Evolutionary conservation across 176 grass and related monocot genomes (phyloP).

Genomic region (Triticum dicoccoides): DNA sequence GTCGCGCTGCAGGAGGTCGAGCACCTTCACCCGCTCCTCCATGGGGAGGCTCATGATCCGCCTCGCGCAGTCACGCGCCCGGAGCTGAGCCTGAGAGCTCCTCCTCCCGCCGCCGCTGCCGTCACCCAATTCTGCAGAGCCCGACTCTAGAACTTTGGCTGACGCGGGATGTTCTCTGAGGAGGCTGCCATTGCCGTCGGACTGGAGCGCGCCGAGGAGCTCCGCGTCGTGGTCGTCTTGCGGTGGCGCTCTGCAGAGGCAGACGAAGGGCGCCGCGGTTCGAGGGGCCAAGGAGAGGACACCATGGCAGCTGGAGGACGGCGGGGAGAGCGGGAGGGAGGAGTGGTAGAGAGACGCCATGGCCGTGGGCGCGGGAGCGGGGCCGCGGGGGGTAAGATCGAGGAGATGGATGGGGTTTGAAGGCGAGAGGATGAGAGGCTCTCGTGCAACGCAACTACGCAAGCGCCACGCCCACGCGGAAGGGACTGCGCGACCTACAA

Average conservation of each 20-base stretch:
- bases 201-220: conserved; percentile 31
- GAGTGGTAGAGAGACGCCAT: conserved; percentile 52
- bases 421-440: conserved; percentile 23
- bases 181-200: conserved; percentile 41
- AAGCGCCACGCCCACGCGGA: neutral
- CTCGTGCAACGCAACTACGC: conserved; percentile 2
- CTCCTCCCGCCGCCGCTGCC: neutral
- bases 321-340: conserved; percentile 36
- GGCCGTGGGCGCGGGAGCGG: conserved; percentile 1
- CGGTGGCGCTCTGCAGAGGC: conserved; percentile 22
- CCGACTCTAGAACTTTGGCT: neutral
- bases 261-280: neutral
- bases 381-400: conserved; percentile 3
- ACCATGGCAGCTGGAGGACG: conserved; percentile 29
- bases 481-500: too few species aligned
- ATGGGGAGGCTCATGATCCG: conserved; percentile 56
- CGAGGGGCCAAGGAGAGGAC: conserved; percentile 11
- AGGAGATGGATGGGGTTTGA: conserved; percentile 29
- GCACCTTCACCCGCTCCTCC: conserved; percentile 79
- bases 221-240: conserved; percentile 31
- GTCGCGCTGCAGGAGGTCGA: conserved; percentile 70
- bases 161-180: neutral
- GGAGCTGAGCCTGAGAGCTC: conserved; percentile 1
- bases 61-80: conserved; percentile 41
- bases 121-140: neutral